Evolutionary conservation across 257 asterid species (phyloP).

Genomic region (Solanum bulbocastanum): DNA sequence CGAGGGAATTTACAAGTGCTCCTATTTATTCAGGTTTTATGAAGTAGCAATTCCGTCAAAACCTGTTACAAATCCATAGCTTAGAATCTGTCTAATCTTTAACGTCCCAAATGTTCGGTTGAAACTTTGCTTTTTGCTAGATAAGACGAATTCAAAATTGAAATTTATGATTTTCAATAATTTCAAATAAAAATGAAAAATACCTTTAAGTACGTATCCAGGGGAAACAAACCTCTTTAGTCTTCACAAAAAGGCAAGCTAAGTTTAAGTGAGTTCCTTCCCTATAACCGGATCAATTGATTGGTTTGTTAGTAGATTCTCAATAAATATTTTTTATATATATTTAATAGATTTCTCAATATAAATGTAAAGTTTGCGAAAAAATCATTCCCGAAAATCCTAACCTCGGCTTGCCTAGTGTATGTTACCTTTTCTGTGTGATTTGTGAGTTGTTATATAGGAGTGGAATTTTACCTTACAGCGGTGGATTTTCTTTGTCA

Average conservation of each 20-base stretch:
- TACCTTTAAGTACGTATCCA: not conserved
- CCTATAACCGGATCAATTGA: not conserved
- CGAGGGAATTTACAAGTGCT: not conserved
- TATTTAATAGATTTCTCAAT: not conserved
- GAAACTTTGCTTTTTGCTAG: not conserved
- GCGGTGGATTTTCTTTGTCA: too few relatives aligned
- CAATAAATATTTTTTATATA: not conserved
- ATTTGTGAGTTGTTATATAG: not conserved
- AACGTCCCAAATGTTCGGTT: not conserved
- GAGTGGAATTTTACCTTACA: too few relatives aligned
- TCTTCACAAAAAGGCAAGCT: not conserved
- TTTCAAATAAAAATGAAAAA: not conserved
- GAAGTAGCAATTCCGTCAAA: not conserved
- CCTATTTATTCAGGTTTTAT: not conserved
- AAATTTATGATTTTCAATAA: not conserved
- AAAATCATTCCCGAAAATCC: not conserved
- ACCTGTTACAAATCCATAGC: not conserved
- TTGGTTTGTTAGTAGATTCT: not conserved
- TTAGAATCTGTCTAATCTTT: not conserved
- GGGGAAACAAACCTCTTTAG: not conserved
- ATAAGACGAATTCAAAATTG: not conserved
- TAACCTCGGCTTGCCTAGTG: not conserved
- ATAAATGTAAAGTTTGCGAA: not conserved
- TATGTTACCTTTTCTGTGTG: too few relatives aligned
- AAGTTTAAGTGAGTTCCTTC: not conserved